Evolutionary conservation across 305 asterid genomes (phyloP), one percentile per base, ranked within the genome.

Genomic region (Solanum hybrid): DNA sequence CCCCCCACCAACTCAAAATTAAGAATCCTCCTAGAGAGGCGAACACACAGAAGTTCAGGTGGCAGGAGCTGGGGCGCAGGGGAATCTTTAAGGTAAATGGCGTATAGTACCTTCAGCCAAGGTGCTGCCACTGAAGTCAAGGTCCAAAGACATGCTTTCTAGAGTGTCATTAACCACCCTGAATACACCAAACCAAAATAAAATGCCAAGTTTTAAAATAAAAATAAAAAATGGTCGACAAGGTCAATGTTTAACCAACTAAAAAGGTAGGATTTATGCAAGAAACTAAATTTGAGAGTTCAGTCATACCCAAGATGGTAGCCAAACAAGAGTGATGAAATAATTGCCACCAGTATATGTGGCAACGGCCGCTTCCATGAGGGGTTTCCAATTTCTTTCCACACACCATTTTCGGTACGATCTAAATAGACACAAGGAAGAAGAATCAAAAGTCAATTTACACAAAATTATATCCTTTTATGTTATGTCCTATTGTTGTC

Each of bases 101-200:
- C 37, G 82, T 66, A 38, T 80, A 88, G 91, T 92, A 97, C 99
- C 99, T 97, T 97, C 99, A 40, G 97, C 98, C 87, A 97, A 88
- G n/a, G 97, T 94, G 92, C 94, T 94, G 34, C 99, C 99, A 40
- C 92, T 91, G 94, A 97, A 97, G 90, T 94, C 98, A 92, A 97
- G 97, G 90, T 95, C 98, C 90, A 93, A 82, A 78, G 99, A 97
- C 90, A 97, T 97, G 95, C 96, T 97, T 92, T 96, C 98, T 89
- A 97, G 86, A 8, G 99, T 94, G 92, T 95, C 99, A 91, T 97
- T 97, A 87, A 97, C 98, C 89, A 97, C 98, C 95, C 99, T 97
- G 92, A 86, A 88, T 64, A 88, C 22, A 31, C 82, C 72, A 89
- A 81, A 76, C 26, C 85, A 85, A 89, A 89, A 91, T 69, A 35